Percentiles rank a stretch among this genome's conserved stretches.
These are phyloP conservation scores for Mucuna pruriens DNA, from an alignment of 306 rosid genomes.

Conservation along the genomic window DNA sequence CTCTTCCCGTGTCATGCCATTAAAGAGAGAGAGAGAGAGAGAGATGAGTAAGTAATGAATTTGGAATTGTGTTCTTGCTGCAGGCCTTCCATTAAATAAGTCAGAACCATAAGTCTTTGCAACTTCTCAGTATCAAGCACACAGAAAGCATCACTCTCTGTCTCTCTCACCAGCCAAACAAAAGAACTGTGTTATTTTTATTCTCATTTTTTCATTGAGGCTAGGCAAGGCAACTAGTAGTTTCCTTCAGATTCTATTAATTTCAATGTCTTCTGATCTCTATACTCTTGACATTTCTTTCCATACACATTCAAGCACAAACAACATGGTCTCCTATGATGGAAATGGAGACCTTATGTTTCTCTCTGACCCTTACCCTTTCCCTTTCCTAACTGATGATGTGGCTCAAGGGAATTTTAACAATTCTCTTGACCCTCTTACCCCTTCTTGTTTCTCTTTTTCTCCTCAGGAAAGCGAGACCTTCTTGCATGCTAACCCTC, in stretches of 20 bases:
- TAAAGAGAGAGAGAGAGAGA: constrained; percentile 10
- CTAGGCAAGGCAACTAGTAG: too few species aligned
- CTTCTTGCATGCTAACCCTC: constrained; percentile 36
- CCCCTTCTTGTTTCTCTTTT: constrained; percentile 40
- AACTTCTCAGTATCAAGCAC: constrained; percentile 20
- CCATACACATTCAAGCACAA: constrained; percentile 43
- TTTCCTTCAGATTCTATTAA: constrained; percentile 33
- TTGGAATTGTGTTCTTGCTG: constrained; percentile 36
- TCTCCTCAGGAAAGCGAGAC: constrained; percentile 49
- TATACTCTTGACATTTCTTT: constrained; percentile 50
- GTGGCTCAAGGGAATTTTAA: constrained; percentile 39
- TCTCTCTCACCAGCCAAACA: not conserved
- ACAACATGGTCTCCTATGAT: constrained; percentile 31
- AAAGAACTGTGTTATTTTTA: not conserved
- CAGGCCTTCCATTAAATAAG: constrained; percentile 26
- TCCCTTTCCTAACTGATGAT: constrained; percentile 32
- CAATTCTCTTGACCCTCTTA: constrained; percentile 38
- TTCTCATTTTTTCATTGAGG: not conserved
- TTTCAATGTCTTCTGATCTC: constrained; percentile 74
- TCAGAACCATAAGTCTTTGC: constrained; percentile 27
- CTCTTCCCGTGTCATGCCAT: constrained; percentile 2
- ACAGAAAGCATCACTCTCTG: not conserved
- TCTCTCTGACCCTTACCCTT: constrained; percentile 47
- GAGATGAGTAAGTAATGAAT: not conserved
- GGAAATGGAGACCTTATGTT: constrained; percentile 36